Evolutionary conservation across 2,329 filamentous ascomycete species (phyloP).

Genomic region (Microascus cirrosus): DNA sequence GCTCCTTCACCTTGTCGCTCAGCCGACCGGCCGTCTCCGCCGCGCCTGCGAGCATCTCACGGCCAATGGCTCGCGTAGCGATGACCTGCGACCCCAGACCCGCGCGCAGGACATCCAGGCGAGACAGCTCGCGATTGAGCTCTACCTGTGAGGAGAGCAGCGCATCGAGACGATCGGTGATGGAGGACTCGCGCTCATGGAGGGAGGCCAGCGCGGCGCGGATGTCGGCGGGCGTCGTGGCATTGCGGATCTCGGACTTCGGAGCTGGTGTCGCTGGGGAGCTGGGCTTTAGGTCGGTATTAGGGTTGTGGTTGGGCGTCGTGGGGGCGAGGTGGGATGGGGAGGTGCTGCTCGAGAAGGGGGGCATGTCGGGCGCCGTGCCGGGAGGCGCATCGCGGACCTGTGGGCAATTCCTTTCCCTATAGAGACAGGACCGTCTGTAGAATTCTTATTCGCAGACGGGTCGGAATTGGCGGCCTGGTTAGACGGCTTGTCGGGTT

Average conservation of each 20-base stretch:
- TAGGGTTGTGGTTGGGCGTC: constrained; percentile 13
- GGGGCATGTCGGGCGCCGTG: constrained; percentile 33
- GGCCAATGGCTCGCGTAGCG: constrained; percentile 71
- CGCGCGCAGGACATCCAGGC: constrained; percentile 80
- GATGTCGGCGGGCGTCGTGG: constrained; percentile 67
- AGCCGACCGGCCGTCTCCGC: constrained; percentile 77
- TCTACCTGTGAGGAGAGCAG: constrained; percentile 77
- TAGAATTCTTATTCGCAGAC: neutral
- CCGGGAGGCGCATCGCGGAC: constrained; percentile 30
- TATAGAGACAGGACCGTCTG: neutral
- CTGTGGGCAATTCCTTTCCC: constrained; percentile 4
- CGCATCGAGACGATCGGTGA: constrained; percentile 63
- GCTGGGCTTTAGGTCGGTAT: constrained; percentile 6
- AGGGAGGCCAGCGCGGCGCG: constrained; percentile 65
- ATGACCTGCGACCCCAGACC: constrained; percentile 80
- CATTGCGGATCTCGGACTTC: constrained; percentile 47
- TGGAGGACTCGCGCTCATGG: constrained; percentile 61
- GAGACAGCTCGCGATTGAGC: constrained; percentile 73
- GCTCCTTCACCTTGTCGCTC: constrained; percentile 72
- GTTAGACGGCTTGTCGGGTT: neutral
- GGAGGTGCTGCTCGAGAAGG: constrained; percentile 21
- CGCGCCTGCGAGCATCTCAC: constrained; percentile 81
- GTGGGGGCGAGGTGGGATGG: constrained; percentile 20
- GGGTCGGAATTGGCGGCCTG: neutral
- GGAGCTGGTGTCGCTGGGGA: constrained; percentile 8